Conservation (phyloP, 495 filamentous ascomycete species). For the Letharia columbiana region DNA sequence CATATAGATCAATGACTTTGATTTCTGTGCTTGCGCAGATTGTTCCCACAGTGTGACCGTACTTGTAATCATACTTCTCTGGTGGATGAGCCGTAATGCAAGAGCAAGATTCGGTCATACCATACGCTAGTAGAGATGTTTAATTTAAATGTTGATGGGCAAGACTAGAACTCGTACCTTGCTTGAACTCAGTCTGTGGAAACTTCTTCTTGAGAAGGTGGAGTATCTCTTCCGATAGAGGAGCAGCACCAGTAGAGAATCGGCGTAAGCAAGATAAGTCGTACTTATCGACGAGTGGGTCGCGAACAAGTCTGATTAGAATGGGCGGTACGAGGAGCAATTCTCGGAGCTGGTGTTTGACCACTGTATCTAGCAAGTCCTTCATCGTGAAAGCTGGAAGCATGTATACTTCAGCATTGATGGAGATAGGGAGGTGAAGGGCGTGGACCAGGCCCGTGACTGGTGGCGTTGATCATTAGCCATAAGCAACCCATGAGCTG, state of each 20-base stretch:
- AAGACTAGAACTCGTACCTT: slow-evolving; percentile 27
- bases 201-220: slow-evolving; percentile 48
- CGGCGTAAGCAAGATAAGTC: slow-evolving; percentile 45
- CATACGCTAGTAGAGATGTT: slow-evolving; percentile 40
- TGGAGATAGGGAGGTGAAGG: slow-evolving; percentile 49
- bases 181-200: slow-evolving; percentile 54
- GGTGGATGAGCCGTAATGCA: slow-evolving; percentile 54
- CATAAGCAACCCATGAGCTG: not conserved
- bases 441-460: slow-evolving; percentile 51
- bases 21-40: slow-evolving; percentile 50
- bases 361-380: slow-evolving; percentile 45
- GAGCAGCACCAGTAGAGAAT: slow-evolving; percentile 55
- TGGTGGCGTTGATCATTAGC: slow-evolving; percentile 16
- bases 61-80: slow-evolving; percentile 45
- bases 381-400: slow-evolving; percentile 51
- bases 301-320: slow-evolving; percentile 56
- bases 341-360: slow-evolving; percentile 46
- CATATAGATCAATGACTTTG: slow-evolving; percentile 49
- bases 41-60: slow-evolving; percentile 52
- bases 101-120: slow-evolving; percentile 59
- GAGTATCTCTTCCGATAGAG: slow-evolving; percentile 54
- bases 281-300: slow-evolving; percentile 53
- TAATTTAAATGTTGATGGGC: not conserved
- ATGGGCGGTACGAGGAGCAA: slow-evolving; percentile 62
- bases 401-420: slow-evolving; percentile 52